These are phyloP conservation scores for Trichoderma pleuroti DNA, from an alignment of 2,329 filamentous ascomycete species.

Conservation along the genomic window DNA sequence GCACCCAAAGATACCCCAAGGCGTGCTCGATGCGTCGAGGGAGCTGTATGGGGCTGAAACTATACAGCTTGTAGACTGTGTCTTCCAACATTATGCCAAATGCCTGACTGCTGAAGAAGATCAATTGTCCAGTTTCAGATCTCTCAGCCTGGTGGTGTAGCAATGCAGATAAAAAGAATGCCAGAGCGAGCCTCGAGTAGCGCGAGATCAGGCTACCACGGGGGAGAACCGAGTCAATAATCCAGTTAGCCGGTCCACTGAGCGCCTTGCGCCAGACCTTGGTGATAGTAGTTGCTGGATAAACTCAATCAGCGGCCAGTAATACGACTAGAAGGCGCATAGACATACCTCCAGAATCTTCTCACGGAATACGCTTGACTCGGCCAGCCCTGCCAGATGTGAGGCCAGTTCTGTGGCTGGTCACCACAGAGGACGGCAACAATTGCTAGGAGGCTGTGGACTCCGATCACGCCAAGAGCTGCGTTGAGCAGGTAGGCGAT, in stretches of 20 bases:
- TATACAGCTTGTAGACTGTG: neutral
- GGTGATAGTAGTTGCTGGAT: neutral
- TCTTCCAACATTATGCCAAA: constrained; percentile 1
- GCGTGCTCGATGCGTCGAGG: neutral
- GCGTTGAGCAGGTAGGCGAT: neutral
- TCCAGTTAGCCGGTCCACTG: neutral
- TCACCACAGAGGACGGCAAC: neutral
- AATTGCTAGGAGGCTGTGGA: neutral
- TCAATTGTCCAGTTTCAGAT: neutral
- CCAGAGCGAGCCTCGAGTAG: neutral
- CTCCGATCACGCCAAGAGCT: neutral
- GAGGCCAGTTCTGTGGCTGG: neutral
- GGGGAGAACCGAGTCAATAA: neutral
- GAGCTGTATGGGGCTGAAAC: neutral
- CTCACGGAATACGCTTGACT: neutral
- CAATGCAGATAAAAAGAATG: neutral
- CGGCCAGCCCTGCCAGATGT: neutral
- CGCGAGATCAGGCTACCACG: neutral
- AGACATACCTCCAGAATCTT: neutral
- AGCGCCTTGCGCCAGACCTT: constrained; percentile 1
- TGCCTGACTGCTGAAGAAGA: constrained; percentile 3
- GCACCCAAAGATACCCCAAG: neutral
- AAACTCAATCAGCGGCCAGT: neutral
- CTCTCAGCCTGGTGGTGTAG: neutral
- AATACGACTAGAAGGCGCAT: neutral